phyloP scores from a whole-genome alignment of 2,329 filamentous ascomycete species.

The Calonectria multiphialidica region DNA sequence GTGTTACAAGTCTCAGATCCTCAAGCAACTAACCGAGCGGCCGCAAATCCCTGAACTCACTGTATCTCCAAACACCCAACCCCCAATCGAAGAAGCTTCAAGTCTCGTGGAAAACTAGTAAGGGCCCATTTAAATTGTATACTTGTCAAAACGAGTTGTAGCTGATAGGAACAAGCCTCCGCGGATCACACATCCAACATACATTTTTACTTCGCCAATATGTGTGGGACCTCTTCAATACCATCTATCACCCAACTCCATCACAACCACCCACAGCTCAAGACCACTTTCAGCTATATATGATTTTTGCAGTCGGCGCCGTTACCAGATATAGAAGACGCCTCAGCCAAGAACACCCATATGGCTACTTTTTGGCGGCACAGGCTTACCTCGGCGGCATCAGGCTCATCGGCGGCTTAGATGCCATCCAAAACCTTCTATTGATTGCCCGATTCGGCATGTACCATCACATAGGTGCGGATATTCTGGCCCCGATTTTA shows the following conservation, averaged over 20 bases:
- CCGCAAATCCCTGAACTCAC: slow-evolving; percentile 21
- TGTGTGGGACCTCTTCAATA: background rate
- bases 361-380: background rate
- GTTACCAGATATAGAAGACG: slow-evolving; percentile 1
- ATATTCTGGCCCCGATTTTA: no score
- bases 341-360: background rate
- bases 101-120: slow-evolving; percentile 6
- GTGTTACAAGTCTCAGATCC: slow-evolving; percentile 26
- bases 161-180: background rate
- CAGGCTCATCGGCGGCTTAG: slow-evolving; percentile 9
- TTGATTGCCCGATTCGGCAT: slow-evolving; percentile 36
- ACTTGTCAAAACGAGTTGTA: background rate
- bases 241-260: background rate
- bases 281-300: background rate
- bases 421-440: slow-evolving; percentile 34
- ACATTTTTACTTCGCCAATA: background rate
- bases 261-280: background rate
- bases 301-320: background rate
- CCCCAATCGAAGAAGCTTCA: slow-evolving; percentile 2
- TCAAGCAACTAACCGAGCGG: slow-evolving; percentile 27
- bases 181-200: background rate
- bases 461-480: slow-evolving; percentile 34
- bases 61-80: slow-evolving; percentile 18
- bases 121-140: background rate
- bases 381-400: background rate